A percentile compares a stretch with the other conserved stretches of the same genome.
These are phyloP conservation scores for Lasiodiplodia gonubiensis DNA, from an alignment of 2,329 filamentous ascomycete genomes.

Conservation along the genomic window DNA sequence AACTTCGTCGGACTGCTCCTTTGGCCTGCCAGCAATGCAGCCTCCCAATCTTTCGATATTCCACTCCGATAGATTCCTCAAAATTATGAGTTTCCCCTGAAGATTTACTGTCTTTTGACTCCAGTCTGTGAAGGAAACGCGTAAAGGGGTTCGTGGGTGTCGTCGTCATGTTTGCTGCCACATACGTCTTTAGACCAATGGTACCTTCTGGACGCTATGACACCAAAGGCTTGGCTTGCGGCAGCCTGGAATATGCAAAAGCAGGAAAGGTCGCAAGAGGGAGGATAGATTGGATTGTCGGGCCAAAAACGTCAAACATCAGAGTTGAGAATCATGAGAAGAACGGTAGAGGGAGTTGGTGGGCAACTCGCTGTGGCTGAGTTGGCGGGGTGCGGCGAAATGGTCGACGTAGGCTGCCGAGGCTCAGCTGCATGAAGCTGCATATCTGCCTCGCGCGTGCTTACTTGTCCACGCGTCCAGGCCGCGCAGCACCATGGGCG, in stretches of 20 bases:
- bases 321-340: neutral
- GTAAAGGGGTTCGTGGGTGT: neutral
- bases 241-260: neutral
- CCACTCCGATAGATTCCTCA: neutral
- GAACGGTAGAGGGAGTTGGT: neutral
- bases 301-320: too few species aligned
- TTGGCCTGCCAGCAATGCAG: slow-evolving; percentile 31
- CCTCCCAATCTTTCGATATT: neutral
- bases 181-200: neutral
- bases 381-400: neutral
- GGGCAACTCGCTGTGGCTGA: neutral
- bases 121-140: neutral
- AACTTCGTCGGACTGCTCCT: slow-evolving; percentile 28
- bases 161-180: neutral
- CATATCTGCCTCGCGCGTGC: neutral
- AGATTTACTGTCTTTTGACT: neutral
- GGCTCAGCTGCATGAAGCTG: slow-evolving; percentile 3
- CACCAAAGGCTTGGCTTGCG: neutral
- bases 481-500: neutral
- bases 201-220: neutral
- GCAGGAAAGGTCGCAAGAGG: neutral
- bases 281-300: too few species aligned
- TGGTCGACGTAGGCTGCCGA: neutral
- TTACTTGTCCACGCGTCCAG: neutral
- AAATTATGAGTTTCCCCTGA: neutral